Evolutionary conservation across 2,329 filamentous ascomycete genomes (phyloP).

Genomic region (Neonectria neomacrospora): DNA sequence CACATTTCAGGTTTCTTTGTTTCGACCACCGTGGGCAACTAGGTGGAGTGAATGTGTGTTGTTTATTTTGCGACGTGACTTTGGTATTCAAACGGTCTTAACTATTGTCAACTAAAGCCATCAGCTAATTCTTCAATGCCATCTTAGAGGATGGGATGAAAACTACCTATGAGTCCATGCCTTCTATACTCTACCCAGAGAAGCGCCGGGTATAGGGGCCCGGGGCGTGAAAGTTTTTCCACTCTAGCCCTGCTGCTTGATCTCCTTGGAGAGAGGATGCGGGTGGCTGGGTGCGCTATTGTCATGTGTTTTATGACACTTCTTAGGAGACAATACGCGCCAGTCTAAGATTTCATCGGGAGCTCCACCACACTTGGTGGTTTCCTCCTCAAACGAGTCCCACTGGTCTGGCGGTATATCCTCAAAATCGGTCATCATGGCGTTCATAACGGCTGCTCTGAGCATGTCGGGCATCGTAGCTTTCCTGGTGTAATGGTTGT

Average conservation of each 20-base stretch:
- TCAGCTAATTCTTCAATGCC: not conserved
- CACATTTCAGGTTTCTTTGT: slow-evolving; percentile 22
- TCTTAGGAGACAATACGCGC: not conserved
- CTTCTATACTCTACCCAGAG: not conserved
- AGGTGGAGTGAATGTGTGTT: not conserved
- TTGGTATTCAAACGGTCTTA: not conserved
- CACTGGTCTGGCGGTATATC: too few relatives aligned
- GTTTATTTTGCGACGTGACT: not conserved
- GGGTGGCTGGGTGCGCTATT: not conserved
- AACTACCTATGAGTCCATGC: not conserved
- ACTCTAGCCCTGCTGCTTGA: not conserved
- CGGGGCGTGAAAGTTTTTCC: not conserved
- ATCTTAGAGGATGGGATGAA: not conserved
- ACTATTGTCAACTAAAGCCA: not conserved
- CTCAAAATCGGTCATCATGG: too few relatives aligned
- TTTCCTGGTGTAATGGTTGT: too few relatives aligned
- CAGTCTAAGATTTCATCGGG: too few relatives aligned
- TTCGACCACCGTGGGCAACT: slow-evolving; percentile 3
- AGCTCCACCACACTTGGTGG: not conserved
- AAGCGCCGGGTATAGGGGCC: not conserved
- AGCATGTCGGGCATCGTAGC: too few relatives aligned
- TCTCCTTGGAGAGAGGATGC: not conserved
- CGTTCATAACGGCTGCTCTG: too few relatives aligned
- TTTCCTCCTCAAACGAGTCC: too few relatives aligned
- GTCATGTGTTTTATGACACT: not conserved